Percentiles rank a stretch among this genome's conserved stretches.
Conservation (phyloP, 2,329 filamentous ascomycete genomes). For the Fusarium haematococcum region DNA sequence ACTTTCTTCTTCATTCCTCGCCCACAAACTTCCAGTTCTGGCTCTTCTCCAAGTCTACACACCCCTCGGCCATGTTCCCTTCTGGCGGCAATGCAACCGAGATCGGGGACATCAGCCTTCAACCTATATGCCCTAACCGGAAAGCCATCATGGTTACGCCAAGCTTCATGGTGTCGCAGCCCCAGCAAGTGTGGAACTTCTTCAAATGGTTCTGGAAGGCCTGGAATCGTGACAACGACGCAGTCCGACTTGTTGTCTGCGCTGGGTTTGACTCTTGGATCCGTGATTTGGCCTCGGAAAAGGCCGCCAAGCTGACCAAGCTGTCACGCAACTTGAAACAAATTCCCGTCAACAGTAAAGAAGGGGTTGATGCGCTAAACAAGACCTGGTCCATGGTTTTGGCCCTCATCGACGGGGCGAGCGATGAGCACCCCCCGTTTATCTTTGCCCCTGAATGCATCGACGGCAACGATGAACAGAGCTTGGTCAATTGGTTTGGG, state of each 20-base stretch:
- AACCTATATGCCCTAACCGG: constrained; percentile 47
- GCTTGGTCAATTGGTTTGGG: constrained; percentile 72
- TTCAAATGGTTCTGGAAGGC: constrained; percentile 51
- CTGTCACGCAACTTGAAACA: neutral
- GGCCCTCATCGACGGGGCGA: constrained; percentile 27
- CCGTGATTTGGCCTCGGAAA: constrained; percentile 42
- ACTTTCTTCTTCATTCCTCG: constrained; percentile 47
- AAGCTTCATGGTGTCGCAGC: constrained; percentile 56
- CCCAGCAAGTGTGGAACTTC: constrained; percentile 49
- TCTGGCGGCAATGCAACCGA: neutral
- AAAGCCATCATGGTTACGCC: constrained; percentile 55
- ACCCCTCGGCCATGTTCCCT: constrained; percentile 30
- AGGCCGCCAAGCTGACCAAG: constrained; percentile 1
- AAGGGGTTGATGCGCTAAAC: constrained; percentile 31
- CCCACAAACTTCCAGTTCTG: constrained; percentile 52
- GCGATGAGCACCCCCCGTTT: constrained; percentile 47
- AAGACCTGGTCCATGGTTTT: constrained; percentile 40
- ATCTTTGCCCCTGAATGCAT: constrained; percentile 61
- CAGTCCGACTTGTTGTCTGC: constrained; percentile 47
- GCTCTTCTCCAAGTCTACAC: constrained; percentile 52
- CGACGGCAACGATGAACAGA: constrained; percentile 70
- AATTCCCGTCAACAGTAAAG: neutral
- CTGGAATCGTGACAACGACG: constrained; percentile 21
- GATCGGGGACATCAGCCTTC: constrained; percentile 43
- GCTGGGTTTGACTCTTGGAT: constrained; percentile 47